Evolutionary conservation across 768 basidiomycete genomes (phyloP).

Genomic region (Leucosporidium scottii): DNA sequence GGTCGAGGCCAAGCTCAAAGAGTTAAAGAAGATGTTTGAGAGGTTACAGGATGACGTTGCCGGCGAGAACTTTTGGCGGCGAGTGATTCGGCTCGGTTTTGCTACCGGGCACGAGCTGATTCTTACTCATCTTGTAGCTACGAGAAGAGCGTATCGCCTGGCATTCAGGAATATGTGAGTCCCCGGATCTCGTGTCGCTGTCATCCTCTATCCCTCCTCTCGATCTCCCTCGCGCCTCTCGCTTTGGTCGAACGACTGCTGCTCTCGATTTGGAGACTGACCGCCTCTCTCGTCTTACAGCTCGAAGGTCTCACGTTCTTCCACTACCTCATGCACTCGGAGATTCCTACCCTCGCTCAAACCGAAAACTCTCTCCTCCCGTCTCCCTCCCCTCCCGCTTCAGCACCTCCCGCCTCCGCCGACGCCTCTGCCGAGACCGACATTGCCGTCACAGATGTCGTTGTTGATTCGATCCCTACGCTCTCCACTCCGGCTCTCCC

Average conservation of each 20-base stretch:
- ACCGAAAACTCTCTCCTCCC: conserved; percentile 19
- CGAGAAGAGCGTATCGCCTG: conserved; percentile 42
- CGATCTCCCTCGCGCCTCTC: too few species aligned
- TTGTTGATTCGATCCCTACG: conserved; percentile 48
- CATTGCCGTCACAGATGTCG: background rate
- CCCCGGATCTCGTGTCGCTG: too few species aligned
- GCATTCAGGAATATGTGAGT: conserved; percentile 76
- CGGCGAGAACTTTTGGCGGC: conserved; percentile 68
- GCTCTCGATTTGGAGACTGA: background rate
- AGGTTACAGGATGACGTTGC: conserved; percentile 56
- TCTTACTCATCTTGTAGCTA: conserved; percentile 10
- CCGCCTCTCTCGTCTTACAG: conserved; percentile 2
- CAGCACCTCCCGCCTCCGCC: background rate
- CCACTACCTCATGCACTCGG: conserved; percentile 26
- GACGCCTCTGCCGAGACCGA: background rate
- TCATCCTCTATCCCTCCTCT: too few species aligned
- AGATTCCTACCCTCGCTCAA: conserved; percentile 28
- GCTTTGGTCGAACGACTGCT: too few species aligned
- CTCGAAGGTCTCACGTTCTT: conserved; percentile 64
- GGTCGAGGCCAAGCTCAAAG: conserved; percentile 54
- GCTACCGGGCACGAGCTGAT: background rate
- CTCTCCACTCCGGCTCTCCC: conserved; percentile 35
- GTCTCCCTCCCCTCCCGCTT: background rate
- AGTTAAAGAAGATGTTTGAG: conserved; percentile 61
- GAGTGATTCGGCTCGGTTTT: conserved; percentile 35